Evolutionary conservation across 2,329 filamentous ascomycete genomes (phyloP).

Genomic region (Epichloe scottii): DNA sequence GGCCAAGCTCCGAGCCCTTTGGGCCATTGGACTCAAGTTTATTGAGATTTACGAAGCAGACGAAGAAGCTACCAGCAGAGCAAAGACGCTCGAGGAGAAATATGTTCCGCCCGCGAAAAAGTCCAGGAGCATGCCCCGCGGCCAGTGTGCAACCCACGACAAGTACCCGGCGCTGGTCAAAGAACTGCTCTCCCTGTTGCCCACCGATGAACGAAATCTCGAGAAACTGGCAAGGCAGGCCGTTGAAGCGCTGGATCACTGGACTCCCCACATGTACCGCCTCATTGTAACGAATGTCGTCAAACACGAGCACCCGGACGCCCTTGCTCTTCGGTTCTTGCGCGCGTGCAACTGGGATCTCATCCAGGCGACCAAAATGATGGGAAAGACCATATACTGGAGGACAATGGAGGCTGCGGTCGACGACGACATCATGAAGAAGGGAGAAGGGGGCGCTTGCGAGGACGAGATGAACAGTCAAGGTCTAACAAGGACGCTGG

Average conservation of each 20-base stretch:
- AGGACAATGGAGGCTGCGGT: constrained; percentile 65
- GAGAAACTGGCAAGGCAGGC: constrained; percentile 75
- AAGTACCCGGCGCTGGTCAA: constrained; percentile 21
- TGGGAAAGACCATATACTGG: constrained; percentile 85
- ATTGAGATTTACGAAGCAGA: constrained; percentile 41
- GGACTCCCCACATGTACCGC: constrained; percentile 61
- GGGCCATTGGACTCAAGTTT: constrained; percentile 58
- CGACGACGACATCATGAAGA: constrained; percentile 66
- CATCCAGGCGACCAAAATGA: constrained; percentile 75
- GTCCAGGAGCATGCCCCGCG: constrained; percentile 42
- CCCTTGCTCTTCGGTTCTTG: constrained; percentile 62
- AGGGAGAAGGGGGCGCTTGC: constrained; percentile 53
- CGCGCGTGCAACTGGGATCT: constrained; percentile 81
- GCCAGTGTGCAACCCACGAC: constrained; percentile 50
- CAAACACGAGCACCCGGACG: constrained; percentile 83
- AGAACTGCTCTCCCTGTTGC: constrained; percentile 23
- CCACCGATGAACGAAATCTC: constrained; percentile 58
- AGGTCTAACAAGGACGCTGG: constrained; percentile 46
- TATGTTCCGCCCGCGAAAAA: constrained; percentile 18
- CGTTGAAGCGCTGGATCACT: constrained; percentile 59
- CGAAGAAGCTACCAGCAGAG: constrained; percentile 11
- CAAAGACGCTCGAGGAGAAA: constrained; percentile 18
- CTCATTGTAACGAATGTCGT: constrained; percentile 75
- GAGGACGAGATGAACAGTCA: constrained; percentile 44
- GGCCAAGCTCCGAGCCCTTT: constrained; percentile 69